Conservation (phyloP, 1,284 basidiomycete species). For the Moesziomyces sp. region DNA sequence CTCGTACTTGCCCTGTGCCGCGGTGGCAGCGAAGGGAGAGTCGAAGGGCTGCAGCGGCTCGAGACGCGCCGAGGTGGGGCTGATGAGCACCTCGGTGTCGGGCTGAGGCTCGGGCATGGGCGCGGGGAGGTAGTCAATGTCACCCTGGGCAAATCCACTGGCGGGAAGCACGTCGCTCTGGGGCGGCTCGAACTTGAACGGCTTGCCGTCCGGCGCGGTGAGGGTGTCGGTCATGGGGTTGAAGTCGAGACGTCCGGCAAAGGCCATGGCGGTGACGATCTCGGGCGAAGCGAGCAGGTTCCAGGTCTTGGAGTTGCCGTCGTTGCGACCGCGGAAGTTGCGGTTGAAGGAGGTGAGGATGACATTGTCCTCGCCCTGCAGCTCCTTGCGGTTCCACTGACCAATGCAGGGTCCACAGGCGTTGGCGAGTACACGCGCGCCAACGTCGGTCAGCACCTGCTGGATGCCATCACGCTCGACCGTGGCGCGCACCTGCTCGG, state of each 20-base stretch:
- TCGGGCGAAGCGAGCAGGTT: conserved; percentile 98
- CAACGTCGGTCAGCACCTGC: conserved; percentile 81
- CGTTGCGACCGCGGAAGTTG: conserved; percentile 97
- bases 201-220: conserved; percentile 76
- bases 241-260: conserved; percentile 93
- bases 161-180: conserved; percentile 84
- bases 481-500: conserved; percentile 96
- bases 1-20: conserved; percentile 73
- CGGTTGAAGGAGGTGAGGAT: conserved; percentile 98
- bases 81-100: conserved; percentile 79
- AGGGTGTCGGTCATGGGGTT: conserved; percentile 90
- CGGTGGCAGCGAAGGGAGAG: conserved; percentile 76
- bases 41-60: conserved; percentile 88
- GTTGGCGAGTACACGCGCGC: conserved; percentile 92
- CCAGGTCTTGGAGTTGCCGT: conserved; percentile 95
- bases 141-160: conserved; percentile 82
- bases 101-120: conserved; percentile 77
- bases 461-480: conserved; percentile 94
- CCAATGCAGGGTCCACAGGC: conserved; percentile 99
- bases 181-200: conserved; percentile 89
- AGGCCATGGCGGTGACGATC: conserved; percentile 90
- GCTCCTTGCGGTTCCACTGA: conserved; percentile 95
- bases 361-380: conserved; percentile 90
- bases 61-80: conserved; percentile 72
- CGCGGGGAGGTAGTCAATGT: conserved; percentile 81